Conservation (phyloP, 192 early-diverging fungal genomes). For the Umbelopsis sp. region DNA sequence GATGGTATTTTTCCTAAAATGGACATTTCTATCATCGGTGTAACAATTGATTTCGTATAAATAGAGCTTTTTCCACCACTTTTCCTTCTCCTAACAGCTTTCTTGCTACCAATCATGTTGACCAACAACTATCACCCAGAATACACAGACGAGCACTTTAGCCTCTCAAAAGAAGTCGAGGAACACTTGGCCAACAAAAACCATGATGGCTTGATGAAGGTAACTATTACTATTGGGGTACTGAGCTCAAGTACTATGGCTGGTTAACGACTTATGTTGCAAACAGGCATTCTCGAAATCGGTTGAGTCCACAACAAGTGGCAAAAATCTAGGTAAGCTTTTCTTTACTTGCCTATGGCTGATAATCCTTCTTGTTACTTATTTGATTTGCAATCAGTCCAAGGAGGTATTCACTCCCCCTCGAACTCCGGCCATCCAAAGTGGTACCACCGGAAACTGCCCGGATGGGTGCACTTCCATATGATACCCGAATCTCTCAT, state of each 20-base stretch:
- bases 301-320: slow-evolving; percentile 22
- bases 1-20: neutral
- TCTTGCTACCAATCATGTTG: neutral
- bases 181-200: slow-evolving; percentile 24
- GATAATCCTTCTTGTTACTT: neutral
- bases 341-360: no score
- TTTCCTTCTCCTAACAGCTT: neutral
- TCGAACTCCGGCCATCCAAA: slow-evolving; percentile 22
- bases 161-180: slow-evolving; percentile 18
- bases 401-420: slow-evolving; percentile 31
- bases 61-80: neutral
- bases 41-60: neutral
- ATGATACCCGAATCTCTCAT: slow-evolving; percentile 46
- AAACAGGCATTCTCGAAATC: slow-evolving; percentile 20
- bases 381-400: slow-evolving; percentile 1
- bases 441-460: slow-evolving; percentile 32
- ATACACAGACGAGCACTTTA: slow-evolving; percentile 13
- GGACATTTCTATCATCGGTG: neutral
- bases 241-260: neutral
- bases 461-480: slow-evolving; percentile 34
- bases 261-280: neutral
- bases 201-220: slow-evolving; percentile 24
- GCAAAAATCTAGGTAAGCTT: neutral
- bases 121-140: slow-evolving; percentile 8
- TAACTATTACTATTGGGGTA: neutral